Conservation (phyloP, 371 early-diverging fungal genomes). For the Funneliformis caledonium region DNA sequence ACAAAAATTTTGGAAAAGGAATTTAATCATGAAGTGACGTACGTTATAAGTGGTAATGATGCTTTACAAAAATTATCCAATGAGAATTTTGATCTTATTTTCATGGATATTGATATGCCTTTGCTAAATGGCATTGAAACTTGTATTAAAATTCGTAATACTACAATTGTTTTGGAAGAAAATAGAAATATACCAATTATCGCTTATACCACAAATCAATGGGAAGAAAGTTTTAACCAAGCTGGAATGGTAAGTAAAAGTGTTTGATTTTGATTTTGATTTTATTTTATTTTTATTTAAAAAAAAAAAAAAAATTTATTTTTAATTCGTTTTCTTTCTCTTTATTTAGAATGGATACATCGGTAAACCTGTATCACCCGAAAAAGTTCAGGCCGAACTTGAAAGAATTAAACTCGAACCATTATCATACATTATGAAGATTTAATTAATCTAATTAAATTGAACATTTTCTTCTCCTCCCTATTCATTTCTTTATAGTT, state of each 20-base stretch:
- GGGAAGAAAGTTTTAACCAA: slow-evolving; percentile 4
- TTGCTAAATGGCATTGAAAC: slow-evolving; percentile 61
- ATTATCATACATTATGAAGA: too few species aligned
- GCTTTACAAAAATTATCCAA: slow-evolving; percentile 55
- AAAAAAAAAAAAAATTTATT: too few species aligned
- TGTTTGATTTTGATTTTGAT: too few species aligned
- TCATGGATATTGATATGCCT: slow-evolving; percentile 76
- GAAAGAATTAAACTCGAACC: not conserved
- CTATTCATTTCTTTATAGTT: too few species aligned
- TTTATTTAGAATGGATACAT: not conserved
- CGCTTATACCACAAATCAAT: slow-evolving; percentile 59
- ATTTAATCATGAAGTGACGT: slow-evolving; percentile 42
- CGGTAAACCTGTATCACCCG: not conserved
- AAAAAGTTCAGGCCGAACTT: not conserved
- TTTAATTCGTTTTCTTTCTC: too few species aligned
- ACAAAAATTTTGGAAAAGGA: slow-evolving; percentile 57
- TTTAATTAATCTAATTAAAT: too few species aligned
- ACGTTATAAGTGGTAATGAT: slow-evolving; percentile 47
- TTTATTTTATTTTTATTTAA: too few species aligned
- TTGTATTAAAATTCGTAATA: slow-evolving; percentile 51
- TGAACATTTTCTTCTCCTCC: too few species aligned
- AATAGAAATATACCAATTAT: slow-evolving; percentile 56
- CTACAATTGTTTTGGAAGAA: slow-evolving; percentile 42
- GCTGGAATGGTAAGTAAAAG: not conserved
- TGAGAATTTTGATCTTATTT: slow-evolving; percentile 57